phyloP scores from a whole-genome alignment of 495 filamentous ascomycete genomes.

The Corynascus novoguineensis region DNA sequence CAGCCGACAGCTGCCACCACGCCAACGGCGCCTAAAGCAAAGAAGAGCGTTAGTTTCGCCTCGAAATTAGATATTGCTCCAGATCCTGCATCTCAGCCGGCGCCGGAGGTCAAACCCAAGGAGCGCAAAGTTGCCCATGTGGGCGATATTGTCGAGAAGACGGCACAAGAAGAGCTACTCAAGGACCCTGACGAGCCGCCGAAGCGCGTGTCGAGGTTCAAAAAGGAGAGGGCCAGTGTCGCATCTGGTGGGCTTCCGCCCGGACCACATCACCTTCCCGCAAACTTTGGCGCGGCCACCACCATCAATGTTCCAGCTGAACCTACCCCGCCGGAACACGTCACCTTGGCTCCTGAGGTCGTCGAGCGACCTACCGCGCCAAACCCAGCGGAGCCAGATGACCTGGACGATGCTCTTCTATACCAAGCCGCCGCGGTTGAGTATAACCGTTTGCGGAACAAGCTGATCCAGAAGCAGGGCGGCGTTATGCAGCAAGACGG shows the following conservation, averaged over 20 bases:
- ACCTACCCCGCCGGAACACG: constrained; percentile 51
- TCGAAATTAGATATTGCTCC: constrained; percentile 65
- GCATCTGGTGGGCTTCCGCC: constrained; percentile 19
- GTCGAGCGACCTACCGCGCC: constrained; percentile 53
- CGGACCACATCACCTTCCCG: constrained; percentile 31
- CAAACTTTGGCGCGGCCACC: constrained; percentile 15
- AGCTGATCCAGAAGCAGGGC: constrained; percentile 70
- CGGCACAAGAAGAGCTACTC: constrained; percentile 31
- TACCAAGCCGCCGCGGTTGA: constrained; percentile 73
- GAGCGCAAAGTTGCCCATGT: constrained; percentile 38
- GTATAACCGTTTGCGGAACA: constrained; percentile 73
- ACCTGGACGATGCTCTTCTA: constrained; percentile 66
- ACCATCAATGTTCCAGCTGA: constrained; percentile 17
- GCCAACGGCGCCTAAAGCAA: constrained; percentile 24
- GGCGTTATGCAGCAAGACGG: constrained; percentile 62
- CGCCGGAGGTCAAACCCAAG: constrained; percentile 26
- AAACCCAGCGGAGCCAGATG: constrained; percentile 55
- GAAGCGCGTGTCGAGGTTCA: constrained; percentile 47
- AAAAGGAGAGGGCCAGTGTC: constrained; percentile 28
- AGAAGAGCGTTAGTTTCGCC: constrained; percentile 77
- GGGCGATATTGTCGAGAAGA: constrained; percentile 47
- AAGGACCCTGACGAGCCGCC: constrained; percentile 22
- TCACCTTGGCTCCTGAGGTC: constrained; percentile 52
- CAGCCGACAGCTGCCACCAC: not conserved
- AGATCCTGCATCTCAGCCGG: constrained; percentile 27